Percentiles rank a stretch among this genome's conserved stretches.
phyloP scores from a whole-genome alignment of 1,284 basidiomycete species.

The Malassezia japonica region DNA sequence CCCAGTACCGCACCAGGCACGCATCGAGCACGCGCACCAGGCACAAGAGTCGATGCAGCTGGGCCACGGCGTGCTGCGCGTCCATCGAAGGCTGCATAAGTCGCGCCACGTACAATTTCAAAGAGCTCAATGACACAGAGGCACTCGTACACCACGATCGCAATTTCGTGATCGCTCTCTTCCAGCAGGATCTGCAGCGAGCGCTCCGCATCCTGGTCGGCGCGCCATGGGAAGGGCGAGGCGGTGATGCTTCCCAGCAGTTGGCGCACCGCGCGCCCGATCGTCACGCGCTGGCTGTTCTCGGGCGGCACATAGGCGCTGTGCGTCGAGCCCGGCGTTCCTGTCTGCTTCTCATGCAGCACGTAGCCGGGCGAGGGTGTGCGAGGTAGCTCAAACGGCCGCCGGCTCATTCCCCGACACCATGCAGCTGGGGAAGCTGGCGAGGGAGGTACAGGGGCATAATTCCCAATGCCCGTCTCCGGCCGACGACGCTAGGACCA shows the following conservation, averaged over 20 bases:
- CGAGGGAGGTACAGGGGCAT: too few relatives aligned
- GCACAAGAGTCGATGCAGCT: background rate
- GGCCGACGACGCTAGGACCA: too few relatives aligned
- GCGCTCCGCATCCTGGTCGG: background rate
- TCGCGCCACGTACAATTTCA: background rate
- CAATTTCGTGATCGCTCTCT: background rate
- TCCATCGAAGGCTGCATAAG: background rate
- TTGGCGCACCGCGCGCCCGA: background rate
- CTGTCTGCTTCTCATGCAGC: too few relatives aligned
- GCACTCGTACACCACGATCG: background rate
- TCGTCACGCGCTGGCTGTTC: background rate
- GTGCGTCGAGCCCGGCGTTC: background rate
- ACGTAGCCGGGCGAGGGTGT: background rate
- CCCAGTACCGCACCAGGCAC: background rate
- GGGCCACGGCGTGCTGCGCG: background rate
- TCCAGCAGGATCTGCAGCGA: background rate
- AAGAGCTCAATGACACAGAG: background rate
- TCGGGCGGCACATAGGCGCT: background rate
- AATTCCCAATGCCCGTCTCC: too few relatives aligned
- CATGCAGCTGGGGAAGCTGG: too few relatives aligned
- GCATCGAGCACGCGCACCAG: slow-evolving; percentile 2
- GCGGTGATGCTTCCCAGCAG: background rate
- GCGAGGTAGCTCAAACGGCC: background rate
- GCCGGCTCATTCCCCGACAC: background rate
- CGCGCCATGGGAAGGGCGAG: background rate